A percentile compares a stretch with the other conserved stretches of the same genome.
phyloP scores from a whole-genome alignment of 2,329 filamentous ascomycete genomes.

The Botrytis tulipae region DNA sequence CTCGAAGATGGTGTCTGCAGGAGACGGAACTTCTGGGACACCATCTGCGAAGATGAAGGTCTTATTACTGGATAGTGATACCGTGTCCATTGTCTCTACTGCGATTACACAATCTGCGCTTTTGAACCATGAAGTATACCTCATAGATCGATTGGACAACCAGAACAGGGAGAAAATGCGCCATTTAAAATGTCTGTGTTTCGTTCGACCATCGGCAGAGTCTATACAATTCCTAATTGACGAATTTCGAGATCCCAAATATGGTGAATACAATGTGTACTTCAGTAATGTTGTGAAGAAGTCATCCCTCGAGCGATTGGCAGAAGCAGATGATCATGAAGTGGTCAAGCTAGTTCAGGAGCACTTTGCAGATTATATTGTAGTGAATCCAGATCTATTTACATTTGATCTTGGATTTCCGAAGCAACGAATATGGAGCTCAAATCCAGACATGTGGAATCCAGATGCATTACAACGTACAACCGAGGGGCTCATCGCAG shows the following conservation, averaged over 20 bases:
- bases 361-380: constrained; percentile 93
- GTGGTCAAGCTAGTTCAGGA: constrained; percentile 93
- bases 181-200: constrained; percentile 88
- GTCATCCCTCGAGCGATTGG: constrained; percentile 87
- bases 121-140: constrained; percentile 94
- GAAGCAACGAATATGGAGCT: constrained; percentile 75
- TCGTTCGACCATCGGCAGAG: constrained; percentile 86
- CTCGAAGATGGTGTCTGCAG: constrained; percentile 88
- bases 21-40: constrained; percentile 65
- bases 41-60: constrained; percentile 97
- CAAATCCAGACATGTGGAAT: constrained; percentile 84
- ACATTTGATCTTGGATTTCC: constrained; percentile 73
- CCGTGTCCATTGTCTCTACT: constrained; percentile 88
- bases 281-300: constrained; percentile 99
- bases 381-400: constrained; percentile 92
- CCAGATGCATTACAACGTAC: constrained; percentile 81
- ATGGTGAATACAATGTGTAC: constrained; percentile 95
- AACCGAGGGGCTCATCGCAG: constrained; percentile 81
- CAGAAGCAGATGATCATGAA: constrained; percentile 96
- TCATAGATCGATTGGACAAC: constrained; percentile 95
- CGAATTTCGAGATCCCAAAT: constrained; percentile 92
- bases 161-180: constrained; percentile 92
- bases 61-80: constrained; percentile 87
- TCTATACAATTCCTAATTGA: constrained; percentile 94
- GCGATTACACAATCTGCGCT: constrained; percentile 94